A percentile compares a stretch with the other conserved stretches of the same genome.
These are phyloP conservation scores for Chaetomiaceae sp. DNA, from an alignment of 2,329 filamentous ascomycete genomes.

Conservation along the genomic window DNA sequence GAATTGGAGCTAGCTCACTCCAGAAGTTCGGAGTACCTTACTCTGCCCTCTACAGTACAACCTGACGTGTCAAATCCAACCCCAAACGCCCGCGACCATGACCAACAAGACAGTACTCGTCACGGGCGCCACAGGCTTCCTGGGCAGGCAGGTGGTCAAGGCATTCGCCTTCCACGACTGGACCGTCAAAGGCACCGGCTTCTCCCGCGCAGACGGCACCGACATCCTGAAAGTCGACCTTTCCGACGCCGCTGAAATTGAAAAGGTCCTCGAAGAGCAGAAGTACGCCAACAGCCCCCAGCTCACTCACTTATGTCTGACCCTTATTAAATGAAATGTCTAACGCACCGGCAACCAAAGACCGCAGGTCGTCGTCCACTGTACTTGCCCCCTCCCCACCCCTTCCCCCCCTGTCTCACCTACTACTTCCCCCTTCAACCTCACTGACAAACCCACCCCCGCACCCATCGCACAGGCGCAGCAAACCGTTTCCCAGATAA, in stretches of 20 bases:
- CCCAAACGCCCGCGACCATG: conserved; percentile 1
- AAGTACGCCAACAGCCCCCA: conserved; percentile 38
- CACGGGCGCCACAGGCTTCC: conserved; percentile 77
- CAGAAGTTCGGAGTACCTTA: too few relatives aligned
- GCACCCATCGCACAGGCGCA: conserved; percentile 60
- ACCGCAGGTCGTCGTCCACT: conserved; percentile 67
- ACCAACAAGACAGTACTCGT: conserved; percentile 55
- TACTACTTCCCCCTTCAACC: neutral
- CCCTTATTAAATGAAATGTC: neutral
- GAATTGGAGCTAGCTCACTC: neutral
- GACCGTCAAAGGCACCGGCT: conserved; percentile 66
- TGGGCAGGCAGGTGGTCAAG: conserved; percentile 71
- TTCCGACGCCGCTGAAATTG: conserved; percentile 40
- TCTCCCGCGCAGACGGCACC: conserved; percentile 65
- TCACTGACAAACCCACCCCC: neutral
- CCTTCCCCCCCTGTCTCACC: neutral
- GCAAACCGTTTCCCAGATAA: conserved; percentile 85
- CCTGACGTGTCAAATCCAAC: too few relatives aligned
- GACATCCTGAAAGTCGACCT: conserved; percentile 58
- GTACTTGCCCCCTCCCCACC: conserved; percentile 39
- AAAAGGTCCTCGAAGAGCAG: conserved; percentile 44
- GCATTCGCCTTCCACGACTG: conserved; percentile 62
- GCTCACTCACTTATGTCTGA: neutral
- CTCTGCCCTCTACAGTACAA: too few relatives aligned
- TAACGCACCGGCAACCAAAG: conserved; percentile 7